Evolutionary conservation across 2,329 filamentous ascomycete genomes (phyloP), one percentile per base, ranked within the genome.

Genomic region (Microthyrium microscopicum): DNA sequence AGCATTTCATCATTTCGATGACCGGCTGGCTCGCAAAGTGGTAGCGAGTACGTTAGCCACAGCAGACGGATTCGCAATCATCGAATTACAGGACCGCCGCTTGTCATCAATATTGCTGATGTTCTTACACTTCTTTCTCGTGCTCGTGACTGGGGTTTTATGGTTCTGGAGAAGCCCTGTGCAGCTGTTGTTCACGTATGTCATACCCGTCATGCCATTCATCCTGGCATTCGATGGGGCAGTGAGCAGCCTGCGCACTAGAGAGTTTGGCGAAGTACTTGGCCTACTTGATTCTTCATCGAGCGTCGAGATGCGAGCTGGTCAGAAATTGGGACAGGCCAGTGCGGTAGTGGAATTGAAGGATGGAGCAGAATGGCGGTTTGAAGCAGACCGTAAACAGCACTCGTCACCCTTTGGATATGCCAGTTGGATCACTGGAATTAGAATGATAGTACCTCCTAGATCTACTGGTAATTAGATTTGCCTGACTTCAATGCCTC

Each of bases 1-100:
- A 2, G 69, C 76, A 1, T 85, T 85, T 46, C 79, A 84, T 52
- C 78, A 84, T 54, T 84, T 84, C 43, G 66, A 73, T 40, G 73
- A 83, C 45, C 54, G 55, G 4, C 52, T 73, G 13, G 78, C 74
- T 1, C 55, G 50, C 18, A 59, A 61, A 6, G 75, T 82, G 20
- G 49, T 85, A 20, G 60, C 59, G 33, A 72, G 77, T 47, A 76
- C 74, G 0, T 51, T 81, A 24, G 60, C 69, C 43, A 78, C 68
- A 0, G 66, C 69, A 33, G 66, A 77, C 40, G 77, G 69, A 0
- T 75, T 82, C 43, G 74, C 66, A 6, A 78, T 84, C 39, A 73
- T 83, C 40, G 77, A 83, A 53, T 62, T 83, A n/a, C 77, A 82
- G 50, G 72, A 76, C 42, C 68, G 77, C 1, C 40, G 42, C 3